phyloP scores from a whole-genome alignment of 2,329 filamentous ascomycete genomes.

The Leptographium procerum region DNA sequence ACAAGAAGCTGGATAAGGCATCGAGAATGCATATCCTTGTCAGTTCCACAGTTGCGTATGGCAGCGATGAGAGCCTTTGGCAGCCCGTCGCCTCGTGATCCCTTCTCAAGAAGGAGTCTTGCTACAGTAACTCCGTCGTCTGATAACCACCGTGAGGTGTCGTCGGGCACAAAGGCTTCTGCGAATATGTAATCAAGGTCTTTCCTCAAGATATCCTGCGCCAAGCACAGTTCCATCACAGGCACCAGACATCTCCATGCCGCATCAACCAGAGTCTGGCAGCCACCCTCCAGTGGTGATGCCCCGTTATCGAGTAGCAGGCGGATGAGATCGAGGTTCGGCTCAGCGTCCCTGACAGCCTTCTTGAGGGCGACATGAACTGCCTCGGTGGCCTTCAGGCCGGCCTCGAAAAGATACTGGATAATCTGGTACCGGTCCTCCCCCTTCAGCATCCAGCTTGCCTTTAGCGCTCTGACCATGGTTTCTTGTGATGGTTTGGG shows the following conservation, averaged over 20 bases:
- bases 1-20: conserved; percentile 33
- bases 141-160: conserved; percentile 33
- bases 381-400: conserved; percentile 34
- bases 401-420: conserved; percentile 39
- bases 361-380: conserved; percentile 38
- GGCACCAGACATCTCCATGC: conserved; percentile 26
- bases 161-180: conserved; percentile 30
- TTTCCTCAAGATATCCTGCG: conserved; percentile 25
- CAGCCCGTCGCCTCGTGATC: conserved; percentile 33
- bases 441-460: conserved; percentile 37
- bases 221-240: conserved; percentile 30
- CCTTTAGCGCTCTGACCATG: conserved; percentile 38
- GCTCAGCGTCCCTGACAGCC: conserved; percentile 38
- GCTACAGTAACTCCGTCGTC: conserved; percentile 34
- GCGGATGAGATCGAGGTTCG: conserved; percentile 34
- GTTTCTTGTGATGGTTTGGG: conserved; percentile 30
- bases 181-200: conserved; percentile 35
- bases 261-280: conserved; percentile 40
- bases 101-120: conserved; percentile 35
- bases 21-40: conserved; percentile 28
- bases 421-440: conserved; percentile 37
- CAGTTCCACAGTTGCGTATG: conserved; percentile 29
- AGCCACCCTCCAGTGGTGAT: conserved; percentile 38
- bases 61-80: conserved; percentile 33
- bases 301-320: conserved; percentile 40